phyloP scores from a whole-genome alignment of 2,329 filamentous ascomycete species.

The Berkeleyomyces rouxiae region DNA sequence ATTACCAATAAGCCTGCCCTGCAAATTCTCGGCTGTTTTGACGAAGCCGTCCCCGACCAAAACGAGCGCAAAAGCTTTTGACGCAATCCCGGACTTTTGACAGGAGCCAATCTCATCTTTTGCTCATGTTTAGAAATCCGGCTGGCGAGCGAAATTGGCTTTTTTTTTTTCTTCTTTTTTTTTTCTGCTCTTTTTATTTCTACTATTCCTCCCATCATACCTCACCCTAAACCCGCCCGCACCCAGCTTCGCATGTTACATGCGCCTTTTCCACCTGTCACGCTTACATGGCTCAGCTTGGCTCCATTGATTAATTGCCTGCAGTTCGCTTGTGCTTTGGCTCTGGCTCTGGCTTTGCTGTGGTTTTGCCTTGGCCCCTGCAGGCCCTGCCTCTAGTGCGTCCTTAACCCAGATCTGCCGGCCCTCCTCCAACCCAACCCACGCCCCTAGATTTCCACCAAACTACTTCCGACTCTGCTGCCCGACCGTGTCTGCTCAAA shows the following conservation, averaged over 20 bases:
- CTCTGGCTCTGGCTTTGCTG: neutral
- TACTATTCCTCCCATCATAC: too few species aligned
- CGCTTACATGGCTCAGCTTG: neutral
- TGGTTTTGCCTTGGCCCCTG: neutral
- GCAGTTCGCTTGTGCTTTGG: neutral
- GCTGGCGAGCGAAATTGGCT: neutral
- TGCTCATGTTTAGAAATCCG: neutral
- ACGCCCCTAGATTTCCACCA: neutral
- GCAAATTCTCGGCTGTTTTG: slow-evolving; percentile 11
- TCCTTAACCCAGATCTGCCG: neutral
- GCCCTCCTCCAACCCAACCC: neutral
- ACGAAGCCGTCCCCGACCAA: neutral
- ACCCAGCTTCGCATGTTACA: too few species aligned
- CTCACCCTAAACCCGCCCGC: too few species aligned
- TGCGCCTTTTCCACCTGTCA: too few species aligned
- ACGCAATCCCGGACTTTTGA: neutral
- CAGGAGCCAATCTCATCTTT: neutral
- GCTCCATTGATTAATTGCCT: neutral
- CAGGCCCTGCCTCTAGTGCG: neutral
- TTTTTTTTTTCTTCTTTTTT: neutral
- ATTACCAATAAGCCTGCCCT: slow-evolving; percentile 3
- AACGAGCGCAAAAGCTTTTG: neutral
- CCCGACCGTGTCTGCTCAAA: neutral
- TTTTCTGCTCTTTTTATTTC: neutral
- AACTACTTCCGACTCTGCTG: too few species aligned